phyloP scores from a whole-genome alignment of 1,284 basidiomycete species.

The Sphagnurus paluster region DNA sequence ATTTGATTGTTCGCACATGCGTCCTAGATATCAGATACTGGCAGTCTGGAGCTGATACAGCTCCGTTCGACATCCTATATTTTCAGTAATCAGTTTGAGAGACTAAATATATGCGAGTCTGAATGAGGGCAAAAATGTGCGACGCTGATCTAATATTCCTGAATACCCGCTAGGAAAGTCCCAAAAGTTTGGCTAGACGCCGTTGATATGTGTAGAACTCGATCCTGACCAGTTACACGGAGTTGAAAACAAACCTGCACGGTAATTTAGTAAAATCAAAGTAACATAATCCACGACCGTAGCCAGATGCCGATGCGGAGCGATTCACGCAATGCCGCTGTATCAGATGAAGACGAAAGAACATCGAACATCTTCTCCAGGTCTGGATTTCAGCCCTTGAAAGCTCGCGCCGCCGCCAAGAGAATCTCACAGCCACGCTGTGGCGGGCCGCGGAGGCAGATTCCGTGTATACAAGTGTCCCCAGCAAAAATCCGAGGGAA shows the following conservation, averaged over 20 bases:
- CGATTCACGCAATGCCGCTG: constrained; percentile 8
- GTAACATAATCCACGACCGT: too few relatives aligned
- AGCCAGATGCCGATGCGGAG: too few relatives aligned
- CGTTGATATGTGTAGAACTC: constrained; percentile 2
- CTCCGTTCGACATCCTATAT: too few relatives aligned
- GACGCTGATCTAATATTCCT: neutral
- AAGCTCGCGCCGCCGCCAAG: neutral
- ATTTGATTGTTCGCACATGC: too few relatives aligned
- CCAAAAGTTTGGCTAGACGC: constrained; percentile 9
- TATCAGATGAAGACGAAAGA: neutral
- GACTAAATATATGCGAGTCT: too few relatives aligned
- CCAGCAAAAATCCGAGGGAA: constrained; percentile 1
- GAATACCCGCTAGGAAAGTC: neutral
- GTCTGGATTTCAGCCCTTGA: neutral
- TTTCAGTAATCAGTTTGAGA: too few relatives aligned
- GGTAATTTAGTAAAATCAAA: too few relatives aligned
- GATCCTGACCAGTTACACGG: constrained; percentile 2
- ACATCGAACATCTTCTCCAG: neutral
- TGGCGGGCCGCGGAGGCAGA: constrained; percentile 4
- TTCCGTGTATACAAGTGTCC: neutral
- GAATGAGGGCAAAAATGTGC: too few relatives aligned
- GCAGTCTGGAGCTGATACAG: too few relatives aligned
- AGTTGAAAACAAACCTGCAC: constrained; percentile 2
- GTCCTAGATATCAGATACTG: too few relatives aligned
- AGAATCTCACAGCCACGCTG: neutral